Conservation (phyloP, 73 alveolate species). For the Effrenium voratum region DNA sequence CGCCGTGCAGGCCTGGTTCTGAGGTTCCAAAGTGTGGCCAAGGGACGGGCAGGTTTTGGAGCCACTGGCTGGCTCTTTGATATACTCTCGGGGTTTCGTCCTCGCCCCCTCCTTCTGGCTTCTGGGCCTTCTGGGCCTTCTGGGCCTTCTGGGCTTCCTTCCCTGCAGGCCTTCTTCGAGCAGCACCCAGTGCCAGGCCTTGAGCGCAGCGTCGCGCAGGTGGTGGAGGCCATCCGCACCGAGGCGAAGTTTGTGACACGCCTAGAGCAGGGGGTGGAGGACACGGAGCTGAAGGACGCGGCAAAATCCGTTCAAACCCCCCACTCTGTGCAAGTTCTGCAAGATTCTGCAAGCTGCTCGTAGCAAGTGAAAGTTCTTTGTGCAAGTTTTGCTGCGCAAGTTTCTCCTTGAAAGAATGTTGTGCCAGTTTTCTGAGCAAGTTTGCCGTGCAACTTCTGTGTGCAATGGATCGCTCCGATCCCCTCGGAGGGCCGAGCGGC, state of each 20-base stretch:
- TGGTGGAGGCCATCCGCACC: constrained; percentile 87
- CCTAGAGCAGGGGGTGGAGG: constrained; percentile 42
- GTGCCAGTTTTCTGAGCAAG: too few species aligned
- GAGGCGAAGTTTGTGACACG: constrained; percentile 69
- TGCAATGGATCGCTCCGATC: too few species aligned
- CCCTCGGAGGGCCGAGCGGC: too few species aligned
- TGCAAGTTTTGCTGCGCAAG: too few species aligned
- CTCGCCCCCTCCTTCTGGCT: background rate
- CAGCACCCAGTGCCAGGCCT: constrained; percentile 64
- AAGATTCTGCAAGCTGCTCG: too few species aligned
- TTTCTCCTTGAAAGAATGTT: too few species aligned
- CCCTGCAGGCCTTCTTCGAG: constrained; percentile 50
- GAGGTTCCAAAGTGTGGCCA: background rate
- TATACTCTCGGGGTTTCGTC: background rate
- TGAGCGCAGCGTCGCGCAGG: constrained; percentile 69
- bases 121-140: background rate
- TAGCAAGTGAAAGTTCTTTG: too few species aligned
- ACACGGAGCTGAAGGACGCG: background rate
- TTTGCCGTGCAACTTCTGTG: too few species aligned
- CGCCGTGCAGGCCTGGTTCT: constrained; percentile 43
- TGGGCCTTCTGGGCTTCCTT: background rate
- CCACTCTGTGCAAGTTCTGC: too few species aligned
- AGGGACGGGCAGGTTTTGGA: too few species aligned
- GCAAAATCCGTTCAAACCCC: background rate
- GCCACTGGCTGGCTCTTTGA: background rate